These are phyloP conservation scores for Fusarium mangiferae DNA, from an alignment of 2,329 filamentous ascomycete genomes.

Conservation along the genomic window DNA sequence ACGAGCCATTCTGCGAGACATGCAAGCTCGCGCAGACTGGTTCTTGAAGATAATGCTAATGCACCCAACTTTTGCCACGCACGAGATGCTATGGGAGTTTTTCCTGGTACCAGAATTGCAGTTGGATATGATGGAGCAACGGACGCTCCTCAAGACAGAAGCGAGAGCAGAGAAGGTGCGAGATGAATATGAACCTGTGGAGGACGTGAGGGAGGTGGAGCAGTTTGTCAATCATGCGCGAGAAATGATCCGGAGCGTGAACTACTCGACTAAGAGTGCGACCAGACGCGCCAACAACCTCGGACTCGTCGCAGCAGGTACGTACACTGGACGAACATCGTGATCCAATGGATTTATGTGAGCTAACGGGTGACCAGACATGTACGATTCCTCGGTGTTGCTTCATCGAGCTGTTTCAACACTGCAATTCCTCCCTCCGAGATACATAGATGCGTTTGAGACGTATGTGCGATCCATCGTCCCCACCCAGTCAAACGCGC, in stretches of 20 bases:
- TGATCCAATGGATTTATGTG: constrained; percentile 22
- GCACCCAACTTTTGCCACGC: constrained; percentile 92
- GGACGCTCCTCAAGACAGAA: constrained; percentile 87
- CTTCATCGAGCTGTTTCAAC: constrained; percentile 63
- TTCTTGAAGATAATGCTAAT: constrained; percentile 87
- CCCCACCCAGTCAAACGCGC: constrained; percentile 78
- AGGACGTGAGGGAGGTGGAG: constrained; percentile 88
- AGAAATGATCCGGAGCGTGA: constrained; percentile 87
- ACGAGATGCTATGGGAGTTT: constrained; percentile 99
- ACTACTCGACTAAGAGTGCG: constrained; percentile 83
- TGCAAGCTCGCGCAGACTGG: constrained; percentile 85
- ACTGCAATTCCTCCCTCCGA: constrained; percentile 73
- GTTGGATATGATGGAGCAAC: constrained; percentile 86
- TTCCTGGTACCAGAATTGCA: constrained; percentile 96
- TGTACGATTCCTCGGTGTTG: constrained; percentile 72
- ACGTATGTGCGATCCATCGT: constrained; percentile 74
- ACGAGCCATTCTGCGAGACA: constrained; percentile 84
- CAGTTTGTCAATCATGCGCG: constrained; percentile 91
- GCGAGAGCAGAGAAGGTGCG: constrained; percentile 83
- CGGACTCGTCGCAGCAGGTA: constrained; percentile 71
- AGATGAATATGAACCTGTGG: constrained; percentile 88
- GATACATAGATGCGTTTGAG: constrained; percentile 76
- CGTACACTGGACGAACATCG: constrained; percentile 32
- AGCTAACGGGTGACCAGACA: constrained; percentile 61
- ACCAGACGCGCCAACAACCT: constrained; percentile 82